Base-by-base conservation (phyloP, 352 stramenopile genomes). In the Ophiocytium majus region DNA sequence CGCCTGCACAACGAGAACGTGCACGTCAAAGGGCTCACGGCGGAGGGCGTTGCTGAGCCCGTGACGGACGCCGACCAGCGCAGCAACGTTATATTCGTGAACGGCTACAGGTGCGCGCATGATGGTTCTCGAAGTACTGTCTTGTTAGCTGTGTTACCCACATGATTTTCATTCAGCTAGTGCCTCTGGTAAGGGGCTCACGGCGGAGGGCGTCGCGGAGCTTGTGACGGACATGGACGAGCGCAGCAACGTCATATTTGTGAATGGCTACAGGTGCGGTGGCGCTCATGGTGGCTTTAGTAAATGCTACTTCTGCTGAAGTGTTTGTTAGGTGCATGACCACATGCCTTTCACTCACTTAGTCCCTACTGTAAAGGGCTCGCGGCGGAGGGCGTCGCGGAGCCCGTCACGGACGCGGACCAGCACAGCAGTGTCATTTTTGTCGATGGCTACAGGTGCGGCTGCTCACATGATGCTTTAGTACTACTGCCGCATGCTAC, bases 1-100 rank as follows among this genome's bases (percentile, higher is more conserved):
- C 36, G 36, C 14, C 5, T 19, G 36, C 57, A 81, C 28, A 10
- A 63, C n/a, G 81, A 85, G 0, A 14, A 43, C 1, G 84, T 81
- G 50, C 23, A 85, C 28, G 81, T 85, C 9, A 85, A 85, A n/a
- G 81, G 81, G 0, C 14, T 71, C 14, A 85, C 81, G 23, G 81
- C 66, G 23, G 81, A 85, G 49, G 81, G 81, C 34, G 81, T 85
- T 9, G 64, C 63, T 9, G 81, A 85, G 81, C 81, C 81, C 35
- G 81, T 85, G 10, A 85, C 81, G 19, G 34, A 83, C 37, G 81
- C 81, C 31, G 81, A 85, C 49, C 10, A 31, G 19, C 36, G 32
- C n/a, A 85, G 81, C 49, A 85, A 85, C 33, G 49, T 31, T 10
- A 37, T 85, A n/a, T 85, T 85, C 28, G 81, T 85, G 14, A 85